Evolutionary conservation across 176 grass and related monocot genomes (phyloP), one percentile per base, ranked within the genome.

Genomic region (Poa annua): DNA sequence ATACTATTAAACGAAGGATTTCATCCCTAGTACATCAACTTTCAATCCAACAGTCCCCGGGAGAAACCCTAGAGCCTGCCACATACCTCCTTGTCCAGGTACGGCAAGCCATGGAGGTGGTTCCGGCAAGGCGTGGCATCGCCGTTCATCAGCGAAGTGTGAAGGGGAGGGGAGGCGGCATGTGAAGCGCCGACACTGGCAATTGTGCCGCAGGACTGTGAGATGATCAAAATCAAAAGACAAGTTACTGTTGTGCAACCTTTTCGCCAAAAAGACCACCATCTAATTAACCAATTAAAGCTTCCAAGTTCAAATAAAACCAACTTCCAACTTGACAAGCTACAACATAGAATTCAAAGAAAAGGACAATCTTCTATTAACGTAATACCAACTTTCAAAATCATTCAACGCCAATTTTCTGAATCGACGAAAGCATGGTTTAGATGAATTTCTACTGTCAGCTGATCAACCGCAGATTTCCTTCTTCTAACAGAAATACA

Each of bases 211-310:
- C 35, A 36, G 62, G 29, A 65, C 62, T 16, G 29, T 13, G 62
- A 65, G 62, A 65, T 65, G 62, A 65, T 17, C 14, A 65, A 65
- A 65, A 35, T 32, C 60, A 32, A 24, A 63, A 63, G 25, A 63
- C 9, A 63, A 32, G 32, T 63, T 7, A 62, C 26, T 64, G 61
- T 64, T 64, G 12, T 35, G 33, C 64, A 66, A 36, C 16, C 16
- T 66, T 59, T 66, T 66, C 15, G 14, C 16, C 33, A 35, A 15
- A 66, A 44, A 44, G 7, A 44, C 33, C 33, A 38, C 64, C 64
- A 36, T 66, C 62, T 20, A 66, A 66, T 10, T 33, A 20, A 68
- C 39, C 8, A 38, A 39, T 68, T 68, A 68, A 20, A 68, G 17
- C 65, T 68, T 68, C 34, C 17, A 68, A 68, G 17, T 60, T 60